Evolutionary conservation across 176 grass and related monocot genomes (phyloP).

Genomic region (Rhynchospora pubera): DNA sequence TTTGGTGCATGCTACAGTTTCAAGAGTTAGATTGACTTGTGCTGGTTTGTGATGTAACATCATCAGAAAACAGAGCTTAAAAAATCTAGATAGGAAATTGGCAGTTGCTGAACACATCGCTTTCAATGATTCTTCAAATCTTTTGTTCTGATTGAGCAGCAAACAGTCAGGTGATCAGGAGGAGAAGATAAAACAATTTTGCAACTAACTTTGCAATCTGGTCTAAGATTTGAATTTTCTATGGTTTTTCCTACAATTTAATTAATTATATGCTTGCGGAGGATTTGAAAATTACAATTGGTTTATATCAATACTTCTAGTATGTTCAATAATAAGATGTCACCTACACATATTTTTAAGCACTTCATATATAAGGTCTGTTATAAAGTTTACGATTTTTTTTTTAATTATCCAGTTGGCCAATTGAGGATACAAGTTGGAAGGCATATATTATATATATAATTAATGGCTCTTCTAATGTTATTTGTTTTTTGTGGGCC

Average conservation of each 20-base stretch:
- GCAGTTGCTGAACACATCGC: not conserved
- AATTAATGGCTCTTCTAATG: not conserved
- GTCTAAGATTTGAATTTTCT: not conserved
- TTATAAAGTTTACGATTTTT: not conserved
- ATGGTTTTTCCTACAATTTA: not conserved
- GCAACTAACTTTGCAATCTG: not conserved
- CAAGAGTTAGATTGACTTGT: not conserved
- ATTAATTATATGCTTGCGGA: not conserved
- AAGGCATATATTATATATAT: not conserved
- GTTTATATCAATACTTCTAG: not conserved
- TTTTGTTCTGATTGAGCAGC: not conserved
- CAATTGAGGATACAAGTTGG: conserved; percentile 14
- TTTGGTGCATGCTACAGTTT: not conserved
- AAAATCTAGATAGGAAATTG: not conserved
- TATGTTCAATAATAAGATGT: not conserved
- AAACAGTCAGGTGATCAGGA: not conserved
- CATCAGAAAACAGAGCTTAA: not conserved
- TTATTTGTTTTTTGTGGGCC: not conserved
- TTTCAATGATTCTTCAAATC: conserved; percentile 2
- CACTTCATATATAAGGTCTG: not conserved
- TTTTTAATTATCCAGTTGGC: conserved; percentile 5
- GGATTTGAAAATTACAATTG: not conserved
- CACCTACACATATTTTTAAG: not conserved
- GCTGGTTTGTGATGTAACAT: not conserved
- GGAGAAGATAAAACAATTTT: not conserved